A percentile compares a stretch with the other conserved stretches of the same genome.
Evolutionary conservation across 2,329 filamentous ascomycete genomes (phyloP).

Genomic region (Colletotrichum theobromicola): DNA sequence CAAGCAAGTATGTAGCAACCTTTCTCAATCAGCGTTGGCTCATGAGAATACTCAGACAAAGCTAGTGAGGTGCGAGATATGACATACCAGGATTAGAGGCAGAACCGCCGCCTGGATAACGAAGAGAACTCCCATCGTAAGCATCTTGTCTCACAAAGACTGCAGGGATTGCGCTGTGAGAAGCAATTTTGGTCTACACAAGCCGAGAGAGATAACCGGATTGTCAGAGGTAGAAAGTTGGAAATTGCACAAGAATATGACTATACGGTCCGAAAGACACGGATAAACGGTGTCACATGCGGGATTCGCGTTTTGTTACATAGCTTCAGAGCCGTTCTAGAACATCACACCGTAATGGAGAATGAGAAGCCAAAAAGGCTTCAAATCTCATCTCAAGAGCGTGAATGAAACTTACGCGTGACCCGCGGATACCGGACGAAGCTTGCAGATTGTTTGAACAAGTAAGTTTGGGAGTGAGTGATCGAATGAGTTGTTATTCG

Average conservation of each 20-base stretch:
- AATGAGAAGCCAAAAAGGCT: not conserved
- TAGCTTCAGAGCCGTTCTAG: too few species aligned
- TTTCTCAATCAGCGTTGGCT: not conserved
- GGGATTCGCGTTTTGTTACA: too few species aligned
- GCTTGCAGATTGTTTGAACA: not conserved
- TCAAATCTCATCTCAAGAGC: too few species aligned
- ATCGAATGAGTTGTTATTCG: not conserved
- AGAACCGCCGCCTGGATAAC: not conserved
- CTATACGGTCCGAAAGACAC: not conserved
- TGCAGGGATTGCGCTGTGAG: not conserved
- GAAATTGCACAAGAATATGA: not conserved
- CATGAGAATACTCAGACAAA: not conserved
- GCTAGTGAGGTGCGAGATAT: not conserved
- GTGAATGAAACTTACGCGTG: not conserved
- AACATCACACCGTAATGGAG: not conserved
- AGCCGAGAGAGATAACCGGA: not conserved
- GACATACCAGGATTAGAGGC: not conserved
- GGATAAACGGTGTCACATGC: not conserved
- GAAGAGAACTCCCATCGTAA: not conserved
- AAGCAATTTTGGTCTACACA: not conserved
- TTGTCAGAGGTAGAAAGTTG: not conserved
- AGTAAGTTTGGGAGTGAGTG: not conserved
- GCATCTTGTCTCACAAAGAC: not conserved
- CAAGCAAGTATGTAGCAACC: not conserved
- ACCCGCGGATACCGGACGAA: not conserved